Percentiles rank a stretch among this genome's conserved stretches.
These are phyloP conservation scores for Leishmania lainsoni DNA, from an alignment of 208 protist genomes.

Conservation along the genomic window DNA sequence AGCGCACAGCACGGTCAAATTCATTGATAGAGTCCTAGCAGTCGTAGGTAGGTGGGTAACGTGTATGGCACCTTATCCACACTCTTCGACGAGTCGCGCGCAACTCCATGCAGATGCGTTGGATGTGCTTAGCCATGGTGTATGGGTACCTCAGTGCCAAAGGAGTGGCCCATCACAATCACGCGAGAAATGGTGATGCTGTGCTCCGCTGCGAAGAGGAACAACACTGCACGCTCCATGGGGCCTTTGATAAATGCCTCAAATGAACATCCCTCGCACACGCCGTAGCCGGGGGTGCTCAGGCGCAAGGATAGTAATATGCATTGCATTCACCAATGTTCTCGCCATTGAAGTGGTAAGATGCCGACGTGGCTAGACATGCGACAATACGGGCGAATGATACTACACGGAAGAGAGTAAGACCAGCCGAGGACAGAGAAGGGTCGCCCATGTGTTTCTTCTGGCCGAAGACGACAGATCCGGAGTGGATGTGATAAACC, in stretches of 20 bases:
- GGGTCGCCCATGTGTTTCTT: conserved; percentile 26
- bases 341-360: conserved; percentile 60
- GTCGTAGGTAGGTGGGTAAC: conserved; percentile 7
- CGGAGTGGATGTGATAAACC: conserved; percentile 37
- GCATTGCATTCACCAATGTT: conserved; percentile 56
- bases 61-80: conserved; percentile 15
- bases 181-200: conserved; percentile 44
- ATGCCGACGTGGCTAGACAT: conserved; percentile 55
- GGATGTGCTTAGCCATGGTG: conserved; percentile 40
- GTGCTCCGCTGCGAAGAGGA: conserved; percentile 38
- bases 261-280: conserved; percentile 34
- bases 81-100: conserved; percentile 18
- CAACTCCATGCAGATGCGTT: conserved; percentile 25
- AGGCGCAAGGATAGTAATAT: conserved; percentile 48
- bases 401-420: conserved; percentile 46
- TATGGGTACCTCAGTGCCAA: conserved; percentile 45
- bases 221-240: conserved; percentile 50
- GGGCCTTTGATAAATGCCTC: conserved; percentile 46
- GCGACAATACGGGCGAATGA: conserved; percentile 42
- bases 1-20: not conserved
- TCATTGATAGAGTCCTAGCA: not conserved
- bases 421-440: conserved; percentile 25
- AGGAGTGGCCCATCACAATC: conserved; percentile 54
- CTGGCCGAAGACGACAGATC: conserved; percentile 37
- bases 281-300: conserved; percentile 52